A percentile compares a stretch with the other conserved stretches of the same genome.
These are phyloP conservation scores for Trametes maxima DNA, from an alignment of 768 basidiomycete genomes.

Conservation along the genomic window DNA sequence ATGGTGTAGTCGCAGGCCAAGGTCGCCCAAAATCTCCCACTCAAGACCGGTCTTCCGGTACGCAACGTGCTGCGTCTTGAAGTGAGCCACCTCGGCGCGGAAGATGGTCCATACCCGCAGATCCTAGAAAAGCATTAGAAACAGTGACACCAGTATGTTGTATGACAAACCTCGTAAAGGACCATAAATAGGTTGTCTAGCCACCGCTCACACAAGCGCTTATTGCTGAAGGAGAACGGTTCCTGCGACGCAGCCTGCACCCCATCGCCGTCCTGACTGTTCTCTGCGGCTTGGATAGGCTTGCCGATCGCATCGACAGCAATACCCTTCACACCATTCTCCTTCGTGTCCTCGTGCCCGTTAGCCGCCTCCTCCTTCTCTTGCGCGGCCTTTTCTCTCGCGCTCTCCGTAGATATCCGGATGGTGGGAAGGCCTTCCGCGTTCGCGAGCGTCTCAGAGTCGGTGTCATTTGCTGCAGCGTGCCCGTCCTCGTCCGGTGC, in stretches of 20 bases:
- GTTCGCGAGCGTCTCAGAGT: conserved; percentile 28
- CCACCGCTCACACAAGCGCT: conserved; percentile 96
- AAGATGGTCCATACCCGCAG: conserved; percentile 98
- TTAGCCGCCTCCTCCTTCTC: conserved; percentile 42
- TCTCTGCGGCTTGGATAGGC: conserved; percentile 46
- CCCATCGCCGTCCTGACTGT: conserved; percentile 31
- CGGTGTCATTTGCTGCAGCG: conserved; percentile 26
- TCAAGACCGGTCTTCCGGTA: conserved; percentile 96
- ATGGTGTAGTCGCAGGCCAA: conserved; percentile 92
- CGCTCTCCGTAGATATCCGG: conserved; percentile 58
- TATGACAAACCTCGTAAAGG: conserved; percentile 80
- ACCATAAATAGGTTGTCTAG: conserved; percentile 99
- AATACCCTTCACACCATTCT: conserved; percentile 31
- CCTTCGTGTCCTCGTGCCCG: conserved; percentile 47
- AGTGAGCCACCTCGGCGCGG: conserved; percentile 97
- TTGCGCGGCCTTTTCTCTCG: conserved; percentile 40
- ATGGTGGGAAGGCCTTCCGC: conserved; percentile 54
- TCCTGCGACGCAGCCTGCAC: conserved; percentile 43
- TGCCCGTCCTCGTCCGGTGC: conserved; percentile 24
- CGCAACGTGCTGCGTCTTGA: conserved; percentile 97
- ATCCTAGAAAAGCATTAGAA: conserved; percentile 56
- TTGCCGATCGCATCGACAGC: conserved; percentile 40
- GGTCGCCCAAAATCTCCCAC: conserved; percentile 97
- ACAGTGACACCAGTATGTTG: neutral
- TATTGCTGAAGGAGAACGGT: conserved; percentile 91